Percentiles rank a stretch among this genome's conserved stretches.
These are phyloP conservation scores for Lantana camara DNA, from an alignment of 257 asterid species.

Conservation along the genomic window DNA sequence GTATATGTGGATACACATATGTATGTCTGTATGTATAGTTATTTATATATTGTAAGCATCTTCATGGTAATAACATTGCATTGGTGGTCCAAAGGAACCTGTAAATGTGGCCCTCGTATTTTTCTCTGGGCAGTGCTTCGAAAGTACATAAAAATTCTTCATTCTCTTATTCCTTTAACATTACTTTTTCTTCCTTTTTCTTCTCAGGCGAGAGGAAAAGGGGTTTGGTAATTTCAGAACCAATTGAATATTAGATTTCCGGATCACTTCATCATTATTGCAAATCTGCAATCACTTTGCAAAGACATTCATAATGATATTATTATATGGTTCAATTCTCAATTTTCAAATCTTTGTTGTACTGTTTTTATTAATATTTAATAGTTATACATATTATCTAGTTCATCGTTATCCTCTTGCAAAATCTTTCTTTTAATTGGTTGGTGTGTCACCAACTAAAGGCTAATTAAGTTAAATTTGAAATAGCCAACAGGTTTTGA, in stretches of 20 bases:
- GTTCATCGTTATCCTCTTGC: neutral
- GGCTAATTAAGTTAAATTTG: slow-evolving; percentile 17
- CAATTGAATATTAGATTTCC: slow-evolving; percentile 27
- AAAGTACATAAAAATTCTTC: slow-evolving; percentile 8
- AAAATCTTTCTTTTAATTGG: slow-evolving; percentile 5
- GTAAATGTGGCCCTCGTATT: neutral
- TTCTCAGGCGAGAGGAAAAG: neutral
- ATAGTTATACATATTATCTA: too few species aligned
- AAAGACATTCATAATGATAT: neutral
- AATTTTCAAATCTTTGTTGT: too few species aligned
- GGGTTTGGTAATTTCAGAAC: slow-evolving; percentile 11
- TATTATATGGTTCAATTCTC: too few species aligned
- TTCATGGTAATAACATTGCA: neutral
- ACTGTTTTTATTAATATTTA: too few species aligned
- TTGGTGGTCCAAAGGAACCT: slow-evolving; percentile 1
- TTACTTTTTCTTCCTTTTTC: neutral
- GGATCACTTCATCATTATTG: slow-evolving; percentile 28
- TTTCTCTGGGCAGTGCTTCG: neutral
- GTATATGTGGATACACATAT: too few species aligned
- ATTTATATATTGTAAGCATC: too few species aligned
- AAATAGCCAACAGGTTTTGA: too few species aligned
- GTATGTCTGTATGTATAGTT: too few species aligned
- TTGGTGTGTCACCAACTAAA: slow-evolving; percentile 20
- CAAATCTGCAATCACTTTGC: slow-evolving; percentile 23
- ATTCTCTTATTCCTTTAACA: neutral